A percentile compares a stretch with the other conserved stretches of the same genome.
These are phyloP conservation scores for Calonectria fujianensis DNA, from an alignment of 2,329 filamentous ascomycete genomes.

Conservation along the genomic window DNA sequence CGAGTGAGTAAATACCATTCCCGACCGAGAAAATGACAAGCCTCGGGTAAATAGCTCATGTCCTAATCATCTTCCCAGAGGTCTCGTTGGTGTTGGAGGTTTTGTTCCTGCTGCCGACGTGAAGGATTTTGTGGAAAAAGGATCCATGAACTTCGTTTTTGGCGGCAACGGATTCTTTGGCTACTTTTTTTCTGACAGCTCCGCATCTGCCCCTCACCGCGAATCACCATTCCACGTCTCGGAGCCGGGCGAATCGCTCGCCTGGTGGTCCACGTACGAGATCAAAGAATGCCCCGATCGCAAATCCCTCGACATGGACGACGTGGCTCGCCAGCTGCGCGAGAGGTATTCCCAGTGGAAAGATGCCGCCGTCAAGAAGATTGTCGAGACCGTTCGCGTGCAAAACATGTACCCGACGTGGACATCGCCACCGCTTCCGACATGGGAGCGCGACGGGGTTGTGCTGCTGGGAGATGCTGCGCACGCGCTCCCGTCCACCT, in stretches of 20 bases:
- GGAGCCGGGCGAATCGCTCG: conserved; percentile 34
- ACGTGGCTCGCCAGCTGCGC: conserved; percentile 32
- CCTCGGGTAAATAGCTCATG: too few species aligned
- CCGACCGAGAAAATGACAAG: neutral
- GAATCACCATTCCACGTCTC: conserved; percentile 40
- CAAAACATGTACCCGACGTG: conserved; percentile 42
- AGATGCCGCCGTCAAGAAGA: conserved; percentile 35
- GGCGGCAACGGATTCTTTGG: conserved; percentile 38
- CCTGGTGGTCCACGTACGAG: conserved; percentile 43
- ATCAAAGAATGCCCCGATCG: conserved; percentile 37
- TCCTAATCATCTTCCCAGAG: conserved; percentile 25
- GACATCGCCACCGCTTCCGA: conserved; percentile 37
- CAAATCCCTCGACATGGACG: conserved; percentile 34
- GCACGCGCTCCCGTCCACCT: conserved; percentile 38
- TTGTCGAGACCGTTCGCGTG: conserved; percentile 15
- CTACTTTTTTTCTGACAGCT: conserved; percentile 39
- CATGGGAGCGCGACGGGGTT: conserved; percentile 37
- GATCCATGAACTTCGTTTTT: conserved; percentile 42
- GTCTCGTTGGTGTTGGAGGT: conserved; percentile 41
- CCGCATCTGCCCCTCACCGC: conserved; percentile 14
- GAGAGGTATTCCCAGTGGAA: conserved; percentile 37
- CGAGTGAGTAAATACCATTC: conserved; percentile 44
- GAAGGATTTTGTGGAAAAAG: conserved; percentile 32
- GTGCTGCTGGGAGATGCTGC: conserved; percentile 39
- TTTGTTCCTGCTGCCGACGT: conserved; percentile 27